Conservation (phyloP, 2,329 filamentous ascomycete species). For the Stemphylium beticola region DNA sequence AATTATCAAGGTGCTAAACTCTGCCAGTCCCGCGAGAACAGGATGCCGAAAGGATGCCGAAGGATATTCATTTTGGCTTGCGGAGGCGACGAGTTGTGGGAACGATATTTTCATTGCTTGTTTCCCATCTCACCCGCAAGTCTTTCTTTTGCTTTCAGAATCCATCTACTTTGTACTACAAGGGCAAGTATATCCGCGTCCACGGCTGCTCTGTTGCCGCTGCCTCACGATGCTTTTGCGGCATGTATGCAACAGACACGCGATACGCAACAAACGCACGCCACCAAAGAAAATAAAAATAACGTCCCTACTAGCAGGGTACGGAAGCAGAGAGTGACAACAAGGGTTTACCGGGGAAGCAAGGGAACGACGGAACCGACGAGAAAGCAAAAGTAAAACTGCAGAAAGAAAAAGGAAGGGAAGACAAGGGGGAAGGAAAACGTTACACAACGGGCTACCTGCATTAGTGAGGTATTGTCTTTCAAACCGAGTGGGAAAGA, state of each 20-base stretch:
- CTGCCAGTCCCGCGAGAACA: no score
- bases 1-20: not conserved
- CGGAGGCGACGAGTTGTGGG: not conserved
- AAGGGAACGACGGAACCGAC: not conserved
- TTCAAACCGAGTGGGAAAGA: no score
- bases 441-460: slow-evolving; percentile 1
- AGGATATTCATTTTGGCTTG: not conserved
- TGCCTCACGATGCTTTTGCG: no score
- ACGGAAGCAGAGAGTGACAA: no score
- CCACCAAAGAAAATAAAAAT: no score
- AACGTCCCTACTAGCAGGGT: no score
- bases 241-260: no score
- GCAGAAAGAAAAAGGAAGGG: not conserved
- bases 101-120: not conserved
- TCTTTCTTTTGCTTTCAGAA: not conserved
- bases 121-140: not conserved
- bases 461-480: not conserved
- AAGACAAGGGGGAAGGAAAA: not conserved
- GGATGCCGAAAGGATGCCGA: not conserved
- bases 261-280: no score
- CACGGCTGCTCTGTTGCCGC: no score
- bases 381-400: not conserved
- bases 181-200: no score
- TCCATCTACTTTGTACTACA: no score
- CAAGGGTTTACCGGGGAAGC: not conserved